Conservation (phyloP, 306 rosid genomes). For the Coriaria nepalensis region DNA sequence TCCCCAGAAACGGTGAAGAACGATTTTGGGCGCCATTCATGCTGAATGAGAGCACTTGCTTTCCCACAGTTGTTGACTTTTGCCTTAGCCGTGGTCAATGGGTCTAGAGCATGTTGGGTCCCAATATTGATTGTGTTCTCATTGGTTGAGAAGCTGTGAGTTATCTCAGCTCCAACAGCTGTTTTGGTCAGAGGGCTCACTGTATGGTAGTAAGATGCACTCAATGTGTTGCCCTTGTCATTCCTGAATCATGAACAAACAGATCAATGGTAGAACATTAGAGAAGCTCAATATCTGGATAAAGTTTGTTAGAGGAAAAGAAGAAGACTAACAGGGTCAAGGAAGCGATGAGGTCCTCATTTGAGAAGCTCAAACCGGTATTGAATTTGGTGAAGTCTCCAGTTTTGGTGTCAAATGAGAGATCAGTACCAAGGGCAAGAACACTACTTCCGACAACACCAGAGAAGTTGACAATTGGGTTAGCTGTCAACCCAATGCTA, state of each 20-base stretch:
- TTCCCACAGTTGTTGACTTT: slow-evolving; percentile 62
- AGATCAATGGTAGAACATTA: not conserved
- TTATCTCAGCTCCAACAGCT: slow-evolving; percentile 74
- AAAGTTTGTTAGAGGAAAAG: not conserved
- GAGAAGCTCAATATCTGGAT: not conserved
- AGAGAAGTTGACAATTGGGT: slow-evolving; percentile 69
- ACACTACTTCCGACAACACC: slow-evolving; percentile 60
- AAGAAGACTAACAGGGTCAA: slow-evolving; percentile 49
- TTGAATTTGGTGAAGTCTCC: slow-evolving; percentile 58
- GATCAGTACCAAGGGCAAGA: slow-evolving; percentile 58
- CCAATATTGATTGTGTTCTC: slow-evolving; percentile 72
- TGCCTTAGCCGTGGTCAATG: slow-evolving; percentile 56
- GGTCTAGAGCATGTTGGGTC: slow-evolving; percentile 65
- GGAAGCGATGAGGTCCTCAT: slow-evolving; percentile 53
- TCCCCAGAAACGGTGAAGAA: slow-evolving; percentile 81
- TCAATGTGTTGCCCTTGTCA: slow-evolving; percentile 59
- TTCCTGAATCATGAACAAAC: slow-evolving; percentile 35
- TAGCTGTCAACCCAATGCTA: slow-evolving; percentile 74
- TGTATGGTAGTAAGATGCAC: slow-evolving; percentile 63
- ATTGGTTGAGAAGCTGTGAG: slow-evolving; percentile 50
- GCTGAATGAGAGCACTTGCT: slow-evolving; percentile 77
- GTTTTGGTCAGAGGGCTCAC: slow-evolving; percentile 53
- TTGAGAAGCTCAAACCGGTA: slow-evolving; percentile 54
- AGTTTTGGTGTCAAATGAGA: slow-evolving; percentile 54
- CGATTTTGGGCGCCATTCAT: slow-evolving; percentile 91